phyloP scores from a whole-genome alignment of 2,329 filamentous ascomycete species.

The Periglandula ipomoeae region DNA sequence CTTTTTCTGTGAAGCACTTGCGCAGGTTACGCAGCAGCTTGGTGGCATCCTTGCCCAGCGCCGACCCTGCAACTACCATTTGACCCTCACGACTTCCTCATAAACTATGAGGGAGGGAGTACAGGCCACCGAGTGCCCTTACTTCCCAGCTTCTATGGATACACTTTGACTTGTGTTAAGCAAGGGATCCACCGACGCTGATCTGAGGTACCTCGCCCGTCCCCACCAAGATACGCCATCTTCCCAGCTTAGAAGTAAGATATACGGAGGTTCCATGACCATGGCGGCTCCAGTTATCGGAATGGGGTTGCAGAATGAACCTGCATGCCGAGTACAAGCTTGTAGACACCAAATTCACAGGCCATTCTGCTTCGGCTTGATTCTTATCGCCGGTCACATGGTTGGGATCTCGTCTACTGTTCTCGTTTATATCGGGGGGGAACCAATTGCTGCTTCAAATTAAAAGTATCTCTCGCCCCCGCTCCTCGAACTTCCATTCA shows the following conservation, averaged over 20 bases:
- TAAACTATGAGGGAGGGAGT: constrained; percentile 8
- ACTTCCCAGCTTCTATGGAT: constrained; percentile 4
- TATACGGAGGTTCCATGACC: constrained; percentile 9
- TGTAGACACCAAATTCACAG: constrained; percentile 1
- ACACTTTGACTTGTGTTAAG: constrained; percentile 8
- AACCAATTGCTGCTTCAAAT: constrained; percentile 9
- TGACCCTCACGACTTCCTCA: constrained; percentile 8
- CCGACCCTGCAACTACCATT: constrained; percentile 10
- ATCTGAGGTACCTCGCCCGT: constrained; percentile 12
- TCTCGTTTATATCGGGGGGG: constrained; percentile 4
- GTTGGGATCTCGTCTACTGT: constrained; percentile 4
- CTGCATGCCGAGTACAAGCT: constrained; percentile 8
- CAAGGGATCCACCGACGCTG: constrained; percentile 9
- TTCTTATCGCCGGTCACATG: constrained; percentile 9
- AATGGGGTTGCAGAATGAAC: constrained; percentile 8
- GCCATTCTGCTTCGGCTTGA: constrained; percentile 3
- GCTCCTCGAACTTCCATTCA: constrained; percentile 8
- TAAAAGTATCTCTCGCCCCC: constrained; percentile 12
- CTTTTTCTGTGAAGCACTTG: constrained; percentile 8
- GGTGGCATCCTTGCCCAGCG: constrained; percentile 11
- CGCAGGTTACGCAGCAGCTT: constrained; percentile 10
- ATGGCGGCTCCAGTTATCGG: constrained; percentile 4
- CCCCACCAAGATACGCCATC: constrained; percentile 10
- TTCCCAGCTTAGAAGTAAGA: constrained; percentile 10
- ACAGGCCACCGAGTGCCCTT: constrained; percentile 4